These are phyloP conservation scores for Clavispora phyllophila DNA, from an alignment of 805 yeast genomes.

Conservation along the genomic window DNA sequence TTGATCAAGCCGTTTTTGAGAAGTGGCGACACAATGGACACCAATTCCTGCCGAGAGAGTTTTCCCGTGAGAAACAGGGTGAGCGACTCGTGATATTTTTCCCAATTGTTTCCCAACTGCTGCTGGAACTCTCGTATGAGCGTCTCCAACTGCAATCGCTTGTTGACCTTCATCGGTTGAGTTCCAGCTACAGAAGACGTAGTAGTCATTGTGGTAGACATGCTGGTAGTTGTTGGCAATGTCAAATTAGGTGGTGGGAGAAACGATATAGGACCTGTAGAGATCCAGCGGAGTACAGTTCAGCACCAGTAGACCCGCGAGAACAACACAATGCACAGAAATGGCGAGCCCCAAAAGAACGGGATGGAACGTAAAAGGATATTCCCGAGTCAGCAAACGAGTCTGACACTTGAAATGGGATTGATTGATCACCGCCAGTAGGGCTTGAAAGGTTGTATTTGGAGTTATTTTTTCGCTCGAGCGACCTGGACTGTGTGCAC, in stretches of 20 bases:
- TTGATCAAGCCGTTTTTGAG: slow-evolving; percentile 45
- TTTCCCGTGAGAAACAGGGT: slow-evolving; percentile 75
- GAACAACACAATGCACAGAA: background rate
- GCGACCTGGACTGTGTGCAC: background rate
- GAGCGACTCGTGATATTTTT: slow-evolving; percentile 72
- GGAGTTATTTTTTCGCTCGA: background rate
- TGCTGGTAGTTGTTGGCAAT: background rate
- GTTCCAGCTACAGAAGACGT: slow-evolving; percentile 1
- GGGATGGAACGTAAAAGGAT: background rate
- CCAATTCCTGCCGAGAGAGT: slow-evolving; percentile 70
- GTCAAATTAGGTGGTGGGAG: background rate
- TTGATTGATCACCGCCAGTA: background rate
- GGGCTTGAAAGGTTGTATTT: background rate
- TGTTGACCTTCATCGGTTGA: slow-evolving; percentile 11
- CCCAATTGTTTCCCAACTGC: slow-evolving; percentile 79
- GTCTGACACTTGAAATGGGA: background rate
- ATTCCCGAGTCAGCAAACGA: background rate
- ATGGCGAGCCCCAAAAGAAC: background rate
- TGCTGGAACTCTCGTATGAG: slow-evolving; percentile 71
- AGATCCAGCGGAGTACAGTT: background rate
- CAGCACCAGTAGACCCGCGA: background rate
- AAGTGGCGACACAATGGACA: slow-evolving; percentile 51
- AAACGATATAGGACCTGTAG: background rate
- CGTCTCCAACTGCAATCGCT: slow-evolving; percentile 31
- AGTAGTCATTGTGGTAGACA: slow-evolving; percentile 4